These are phyloP conservation scores for Colletotrichum lini DNA, from an alignment of 2,329 filamentous ascomycete species.

Conservation along the genomic window DNA sequence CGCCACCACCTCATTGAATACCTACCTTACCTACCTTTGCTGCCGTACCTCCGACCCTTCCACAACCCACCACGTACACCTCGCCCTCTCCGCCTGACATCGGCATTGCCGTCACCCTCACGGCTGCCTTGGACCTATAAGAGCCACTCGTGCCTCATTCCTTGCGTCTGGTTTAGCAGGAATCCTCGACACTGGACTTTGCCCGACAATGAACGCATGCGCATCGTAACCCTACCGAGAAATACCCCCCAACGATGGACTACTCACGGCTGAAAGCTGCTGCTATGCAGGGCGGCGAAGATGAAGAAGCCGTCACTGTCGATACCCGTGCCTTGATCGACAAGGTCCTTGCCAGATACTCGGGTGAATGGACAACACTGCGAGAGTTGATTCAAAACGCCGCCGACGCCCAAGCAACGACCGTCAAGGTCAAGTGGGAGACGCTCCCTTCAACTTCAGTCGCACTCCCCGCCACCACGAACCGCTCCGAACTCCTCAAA, in stretches of 20 bases:
- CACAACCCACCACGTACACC: background rate
- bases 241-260: constrained; percentile 67
- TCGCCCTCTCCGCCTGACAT: background rate
- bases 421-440: constrained; percentile 92
- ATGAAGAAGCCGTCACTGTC: constrained; percentile 97
- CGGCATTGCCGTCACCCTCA: background rate
- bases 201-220: constrained; percentile 25
- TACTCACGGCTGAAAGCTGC: constrained; percentile 85
- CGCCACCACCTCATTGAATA: constrained; percentile 25
- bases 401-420: constrained; percentile 94
- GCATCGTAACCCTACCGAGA: constrained; percentile 14
- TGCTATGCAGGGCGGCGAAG: constrained; percentile 86
- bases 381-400: constrained; percentile 98
- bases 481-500: constrained; percentile 81
- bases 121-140: background rate
- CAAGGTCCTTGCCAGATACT: constrained; percentile 96
- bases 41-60: too few relatives aligned
- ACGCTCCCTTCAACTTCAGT: constrained; percentile 86
- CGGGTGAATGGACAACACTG: constrained; percentile 91
- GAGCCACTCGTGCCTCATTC: background rate
- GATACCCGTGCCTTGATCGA: constrained; percentile 97
- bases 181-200: background rate
- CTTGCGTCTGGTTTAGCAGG: background rate
- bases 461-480: constrained; percentile 76
- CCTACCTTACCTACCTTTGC: background rate